These are phyloP conservation scores for Vitis rotundifolia DNA, from an alignment of 164 flowering plant genomes.

Conservation along the genomic window DNA sequence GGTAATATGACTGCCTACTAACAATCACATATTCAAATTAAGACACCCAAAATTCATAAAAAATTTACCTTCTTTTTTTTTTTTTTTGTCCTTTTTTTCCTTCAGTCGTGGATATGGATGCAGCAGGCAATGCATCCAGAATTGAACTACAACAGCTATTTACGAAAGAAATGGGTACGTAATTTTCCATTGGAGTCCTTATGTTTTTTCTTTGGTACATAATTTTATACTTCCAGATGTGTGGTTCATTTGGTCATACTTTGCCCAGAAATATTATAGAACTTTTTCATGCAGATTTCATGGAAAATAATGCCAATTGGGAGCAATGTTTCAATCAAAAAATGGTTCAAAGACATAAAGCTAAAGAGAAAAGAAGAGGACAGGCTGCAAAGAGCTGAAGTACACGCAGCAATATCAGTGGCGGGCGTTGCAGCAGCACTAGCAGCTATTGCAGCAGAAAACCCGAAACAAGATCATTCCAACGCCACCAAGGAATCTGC, in stretches of 20 bases:
- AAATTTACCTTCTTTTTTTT: background rate
- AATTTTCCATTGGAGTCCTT: background rate
- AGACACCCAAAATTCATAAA: background rate
- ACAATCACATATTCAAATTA: background rate
- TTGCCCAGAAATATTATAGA: too few species aligned
- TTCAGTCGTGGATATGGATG: slow-evolving; percentile 97
- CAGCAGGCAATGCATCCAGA: slow-evolving; percentile 99
- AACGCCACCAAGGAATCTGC: slow-evolving; percentile 54
- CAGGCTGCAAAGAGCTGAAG: slow-evolving; percentile 76
- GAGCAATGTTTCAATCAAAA: slow-evolving; percentile 53
- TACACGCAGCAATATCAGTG: slow-evolving; percentile 86
- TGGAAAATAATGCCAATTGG: slow-evolving; percentile 68
- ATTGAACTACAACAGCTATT: slow-evolving; percentile 67
- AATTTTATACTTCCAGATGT: background rate
- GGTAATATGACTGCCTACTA: slow-evolving; percentile 38
- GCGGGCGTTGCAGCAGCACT: slow-evolving; percentile 94
- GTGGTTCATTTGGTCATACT: background rate
- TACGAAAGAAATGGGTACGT: slow-evolving; percentile 75
- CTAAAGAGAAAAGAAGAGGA: slow-evolving; percentile 71
- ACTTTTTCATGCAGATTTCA: slow-evolving; percentile 35
- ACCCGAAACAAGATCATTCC: slow-evolving; percentile 24
- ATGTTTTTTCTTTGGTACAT: background rate
- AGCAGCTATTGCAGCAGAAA: slow-evolving; percentile 83
- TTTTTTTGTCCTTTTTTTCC: background rate
- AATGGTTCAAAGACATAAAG: slow-evolving; percentile 83